phyloP scores from a whole-genome alignment of 202 grass and related monocot species.

The Carex arenaria region DNA sequence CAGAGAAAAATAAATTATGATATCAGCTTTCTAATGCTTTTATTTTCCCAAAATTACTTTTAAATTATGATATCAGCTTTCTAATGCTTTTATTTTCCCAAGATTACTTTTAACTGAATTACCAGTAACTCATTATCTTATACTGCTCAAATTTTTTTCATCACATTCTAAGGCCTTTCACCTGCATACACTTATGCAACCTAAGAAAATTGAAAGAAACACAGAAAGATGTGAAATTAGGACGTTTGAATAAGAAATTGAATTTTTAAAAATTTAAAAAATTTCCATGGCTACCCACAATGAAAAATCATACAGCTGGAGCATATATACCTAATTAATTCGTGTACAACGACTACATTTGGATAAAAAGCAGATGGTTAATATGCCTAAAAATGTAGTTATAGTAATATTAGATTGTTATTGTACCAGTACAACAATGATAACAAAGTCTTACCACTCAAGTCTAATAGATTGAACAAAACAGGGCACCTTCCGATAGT shows the following conservation, averaged over 20 bases:
- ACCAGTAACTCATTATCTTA: constrained; percentile 34
- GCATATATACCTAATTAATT: neutral
- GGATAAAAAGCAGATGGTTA: neutral
- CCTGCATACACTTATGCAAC: constrained; percentile 58
- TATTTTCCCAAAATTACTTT: constrained; percentile 34
- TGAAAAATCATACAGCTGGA: neutral
- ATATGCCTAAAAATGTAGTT: neutral
- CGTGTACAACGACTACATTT: neutral
- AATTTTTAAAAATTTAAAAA: neutral
- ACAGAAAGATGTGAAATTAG: neutral
- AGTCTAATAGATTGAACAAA: constrained; percentile 61
- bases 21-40: constrained; percentile 52
- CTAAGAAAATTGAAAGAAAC: constrained; percentile 17
- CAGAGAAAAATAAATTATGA: neutral
- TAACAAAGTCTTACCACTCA: constrained; percentile 23
- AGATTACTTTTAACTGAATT: constrained; percentile 36
- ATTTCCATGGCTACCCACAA: neutral
- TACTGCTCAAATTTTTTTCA: constrained; percentile 59
- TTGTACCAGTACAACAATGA: neutral
- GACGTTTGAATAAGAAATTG: neutral
- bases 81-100: constrained; percentile 58
- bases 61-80: constrained; percentile 22
- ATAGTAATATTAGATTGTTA: neutral
- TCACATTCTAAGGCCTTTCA: constrained; percentile 70
- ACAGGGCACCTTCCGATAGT: constrained; percentile 56